Base-by-base conservation (phyloP, 805 yeast genomes). In the Wickerhamomyces canadensis region DNA sequence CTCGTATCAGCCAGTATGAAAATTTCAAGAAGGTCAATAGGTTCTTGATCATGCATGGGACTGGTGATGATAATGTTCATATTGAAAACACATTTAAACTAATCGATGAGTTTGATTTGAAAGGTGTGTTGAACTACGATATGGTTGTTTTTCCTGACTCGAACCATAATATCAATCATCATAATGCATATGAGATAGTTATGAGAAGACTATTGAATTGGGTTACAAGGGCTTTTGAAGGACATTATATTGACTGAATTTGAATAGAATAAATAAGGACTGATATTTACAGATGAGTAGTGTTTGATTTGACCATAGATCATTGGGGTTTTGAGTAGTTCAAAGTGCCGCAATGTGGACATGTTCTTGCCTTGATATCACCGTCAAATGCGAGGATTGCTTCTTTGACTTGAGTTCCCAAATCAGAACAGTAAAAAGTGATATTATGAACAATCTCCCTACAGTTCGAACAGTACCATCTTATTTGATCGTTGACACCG, bases 61-160 rank as follows among this genome's bases (percentile, higher is more conserved):
- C 87, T 4, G 89, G 82, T 6, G 95, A 84, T 58, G 94, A 84
- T 50, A 84, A 84, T 54, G 94, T 84, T 14, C 94, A 84, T 58
- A 63, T 80, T 37, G 87, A 82, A 51, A 84, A 84, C 54, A 72
- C 84, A 3, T 66, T 73, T 40, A 71, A 72, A 53, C 62, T 84
- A 11, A 38, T 84, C 10, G 89, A 84, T 53, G 58, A 72, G 19
- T 68, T 84, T 39, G 74, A 82, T 50, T 19, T 59, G 4, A 52
- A 56, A 7, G 55, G 56, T 19, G 72, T 83, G n/a, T 79, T 75
- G 40, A 84, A 84, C 54, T 93, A 79, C 54, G 98, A 93, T 52
- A 68, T 88, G 64, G 88, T 80, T 48, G 72, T 88, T 12, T 93
- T 81, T 62, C 98, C 98, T 0, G 98, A 93, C 58, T 84, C 95